phyloP scores from a whole-genome alignment of 768 basidiomycete genomes.

The Amanita pallidorosea region DNA sequence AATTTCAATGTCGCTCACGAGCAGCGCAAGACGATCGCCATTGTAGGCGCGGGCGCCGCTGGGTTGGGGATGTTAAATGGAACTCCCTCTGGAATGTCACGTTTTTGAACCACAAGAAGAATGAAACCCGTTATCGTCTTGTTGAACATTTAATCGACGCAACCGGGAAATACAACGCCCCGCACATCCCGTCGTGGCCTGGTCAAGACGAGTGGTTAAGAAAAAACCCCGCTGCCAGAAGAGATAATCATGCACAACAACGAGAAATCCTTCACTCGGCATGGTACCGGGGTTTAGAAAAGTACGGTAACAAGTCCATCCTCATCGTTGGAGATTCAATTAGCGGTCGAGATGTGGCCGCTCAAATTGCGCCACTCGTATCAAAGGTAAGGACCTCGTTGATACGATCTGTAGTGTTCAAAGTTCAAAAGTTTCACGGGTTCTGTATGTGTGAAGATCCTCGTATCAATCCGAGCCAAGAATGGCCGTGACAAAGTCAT shows the following conservation, averaged over 20 bases:
- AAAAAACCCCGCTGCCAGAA: conserved; percentile 9
- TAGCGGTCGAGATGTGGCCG: conserved; percentile 35
- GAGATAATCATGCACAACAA: conserved; percentile 1
- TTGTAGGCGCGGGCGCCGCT: no score
- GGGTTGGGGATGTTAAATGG: no score
- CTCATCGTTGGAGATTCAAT: conserved; percentile 37
- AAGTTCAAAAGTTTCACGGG: not conserved
- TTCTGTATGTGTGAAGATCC: not conserved
- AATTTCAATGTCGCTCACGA: conserved; percentile 1
- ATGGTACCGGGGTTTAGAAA: conserved; percentile 37
- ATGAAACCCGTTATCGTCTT: conserved; percentile 9
- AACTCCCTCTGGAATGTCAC: no score
- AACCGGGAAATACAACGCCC: conserved; percentile 43
- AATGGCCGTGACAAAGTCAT: not conserved
- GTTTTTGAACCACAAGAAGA: no score
- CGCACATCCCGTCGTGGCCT: conserved; percentile 30
- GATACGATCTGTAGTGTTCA: not conserved
- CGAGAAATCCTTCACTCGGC: conserved; percentile 42
- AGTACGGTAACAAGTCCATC: conserved; percentile 30
- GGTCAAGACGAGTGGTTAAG: conserved; percentile 41
- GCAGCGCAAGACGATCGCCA: conserved; percentile 29
- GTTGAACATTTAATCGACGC: conserved; percentile 49
- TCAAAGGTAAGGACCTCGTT: conserved; percentile 21
- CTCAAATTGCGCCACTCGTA: conserved; percentile 29
- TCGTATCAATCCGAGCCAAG: not conserved